phyloP scores from a whole-genome alignment of 164 flowering plant genomes.

The Platanus orientalis region DNA sequence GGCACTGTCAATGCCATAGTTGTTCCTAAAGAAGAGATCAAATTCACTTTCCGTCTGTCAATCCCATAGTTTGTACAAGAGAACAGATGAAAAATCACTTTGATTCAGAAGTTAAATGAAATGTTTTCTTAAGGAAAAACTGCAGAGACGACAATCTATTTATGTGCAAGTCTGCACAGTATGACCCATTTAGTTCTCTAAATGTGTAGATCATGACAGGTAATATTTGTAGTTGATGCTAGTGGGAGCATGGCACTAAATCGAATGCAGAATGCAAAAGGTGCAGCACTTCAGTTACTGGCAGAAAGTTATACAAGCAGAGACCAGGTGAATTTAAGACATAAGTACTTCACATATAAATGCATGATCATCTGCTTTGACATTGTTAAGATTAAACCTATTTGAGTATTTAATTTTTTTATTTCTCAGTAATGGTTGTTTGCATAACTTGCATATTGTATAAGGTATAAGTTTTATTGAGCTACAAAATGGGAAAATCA shows the following conservation, averaged over 20 bases:
- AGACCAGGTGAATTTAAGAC: slow-evolving; percentile 70
- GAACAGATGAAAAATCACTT: neutral
- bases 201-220: slow-evolving; percentile 44
- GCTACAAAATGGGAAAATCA: too few species aligned
- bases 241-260: slow-evolving; percentile 99
- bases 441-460: too few species aligned
- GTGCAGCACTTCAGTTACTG: slow-evolving; percentile 89
- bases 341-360: neutral
- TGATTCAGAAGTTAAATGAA: neutral
- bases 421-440: too few species aligned
- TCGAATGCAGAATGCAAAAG: slow-evolving; percentile 99
- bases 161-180: slow-evolving; percentile 1
- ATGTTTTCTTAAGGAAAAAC: neutral
- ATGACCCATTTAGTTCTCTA: slow-evolving; percentile 10
- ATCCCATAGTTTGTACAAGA: neutral
- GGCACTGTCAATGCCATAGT: neutral
- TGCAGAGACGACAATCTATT: neutral
- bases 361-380: neutral
- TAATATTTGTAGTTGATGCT: slow-evolving; percentile 98
- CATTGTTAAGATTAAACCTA: neutral
- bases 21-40: neutral
- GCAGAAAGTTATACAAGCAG: slow-evolving; percentile 98
- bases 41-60: neutral
- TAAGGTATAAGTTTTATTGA: too few species aligned
- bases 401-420: too few species aligned